Evolutionary conservation across 495 filamentous ascomycete species (phyloP), one percentile per base, ranked within the genome.

Genomic region (Hyaloscypha bicolor): DNA sequence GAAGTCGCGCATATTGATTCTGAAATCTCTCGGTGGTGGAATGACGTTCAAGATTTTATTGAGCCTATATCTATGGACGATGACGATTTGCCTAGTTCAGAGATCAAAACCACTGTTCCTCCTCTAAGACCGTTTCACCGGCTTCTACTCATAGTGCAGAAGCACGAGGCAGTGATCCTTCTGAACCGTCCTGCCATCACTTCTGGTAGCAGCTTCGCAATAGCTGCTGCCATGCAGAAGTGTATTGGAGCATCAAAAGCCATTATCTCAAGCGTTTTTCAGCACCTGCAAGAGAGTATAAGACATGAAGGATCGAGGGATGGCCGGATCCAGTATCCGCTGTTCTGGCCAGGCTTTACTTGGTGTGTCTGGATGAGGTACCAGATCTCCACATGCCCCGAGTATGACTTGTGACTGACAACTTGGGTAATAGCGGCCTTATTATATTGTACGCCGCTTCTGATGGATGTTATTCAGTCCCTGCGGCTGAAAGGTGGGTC

Each of bases 11-110:
- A 45, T 21, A 69, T 69, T 60, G 66, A 69, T 59, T 60, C 66
- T 37, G 66, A 69, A 37, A 64, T 69, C 31, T 69, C 66, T 9
- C 58, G 39, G 35, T 69, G 66, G 66, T 69, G 66, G 66, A 69
- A 69, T 30, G 60, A 61, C 48, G 55, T 32, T 25, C 66, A 69
- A 42, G 66, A 69, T 53, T 53, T 69, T 31, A 21, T 69, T 8
- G 61, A 69, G 3, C 60, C 66, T 11, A 4, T 32, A 31, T 53
- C n/a, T 30, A 32, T 31, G 19, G 51, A 64, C 9, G 48, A 37
- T 33, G 51, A 35, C 14, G 21, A 21, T 37, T 33, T 25, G 48
- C 19, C 6, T n/a, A 1, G 22, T 11, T 5, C 48, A 11, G 45
- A 25, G 12, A 6, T 6, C 16, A 53, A 51, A 5, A 30, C 37